Evolutionary conservation across 2,329 filamentous ascomycete genomes (phyloP).

Genomic region (Curvularia eragrostidis): DNA sequence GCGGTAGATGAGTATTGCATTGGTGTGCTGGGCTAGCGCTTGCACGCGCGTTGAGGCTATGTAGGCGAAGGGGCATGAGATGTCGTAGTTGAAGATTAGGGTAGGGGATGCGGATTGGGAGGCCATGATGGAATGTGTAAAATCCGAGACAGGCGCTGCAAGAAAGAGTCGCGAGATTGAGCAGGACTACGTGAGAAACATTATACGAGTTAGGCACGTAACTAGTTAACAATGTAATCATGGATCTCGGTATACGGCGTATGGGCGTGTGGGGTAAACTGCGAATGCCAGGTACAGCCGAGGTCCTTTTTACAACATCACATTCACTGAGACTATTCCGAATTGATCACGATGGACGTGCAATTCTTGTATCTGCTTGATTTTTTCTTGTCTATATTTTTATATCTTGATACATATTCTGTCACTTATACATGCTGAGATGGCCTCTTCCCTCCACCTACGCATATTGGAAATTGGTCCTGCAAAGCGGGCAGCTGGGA

Average conservation of each 20-base stretch:
- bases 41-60: constrained; percentile 46
- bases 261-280: constrained; percentile 10
- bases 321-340: not conserved
- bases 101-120: constrained; percentile 5
- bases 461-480: constrained; percentile 79
- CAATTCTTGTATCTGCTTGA: not conserved
- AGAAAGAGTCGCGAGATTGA: not conserved
- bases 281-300: constrained; percentile 8
- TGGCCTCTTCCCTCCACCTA: constrained; percentile 12
- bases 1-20: constrained; percentile 34
- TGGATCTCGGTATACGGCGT: constrained; percentile 10
- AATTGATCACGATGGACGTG: not conserved
- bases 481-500: constrained; percentile 89
- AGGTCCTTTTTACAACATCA: not conserved
- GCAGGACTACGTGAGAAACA: not conserved
- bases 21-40: constrained; percentile 38
- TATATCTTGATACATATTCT: not conserved
- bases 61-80: constrained; percentile 50
- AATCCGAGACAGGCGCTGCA: not conserved
- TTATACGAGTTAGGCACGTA: not conserved
- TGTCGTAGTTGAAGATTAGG: constrained; percentile 43
- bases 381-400: not conserved
- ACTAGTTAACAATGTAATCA: not conserved
- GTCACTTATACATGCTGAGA: not conserved
- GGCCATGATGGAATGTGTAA: constrained; percentile 14